Percentiles rank a stretch among this genome's conserved stretches.
Conservation (phyloP, 1,284 basidiomycete species). For the Trichosporon ovoides region DNA sequence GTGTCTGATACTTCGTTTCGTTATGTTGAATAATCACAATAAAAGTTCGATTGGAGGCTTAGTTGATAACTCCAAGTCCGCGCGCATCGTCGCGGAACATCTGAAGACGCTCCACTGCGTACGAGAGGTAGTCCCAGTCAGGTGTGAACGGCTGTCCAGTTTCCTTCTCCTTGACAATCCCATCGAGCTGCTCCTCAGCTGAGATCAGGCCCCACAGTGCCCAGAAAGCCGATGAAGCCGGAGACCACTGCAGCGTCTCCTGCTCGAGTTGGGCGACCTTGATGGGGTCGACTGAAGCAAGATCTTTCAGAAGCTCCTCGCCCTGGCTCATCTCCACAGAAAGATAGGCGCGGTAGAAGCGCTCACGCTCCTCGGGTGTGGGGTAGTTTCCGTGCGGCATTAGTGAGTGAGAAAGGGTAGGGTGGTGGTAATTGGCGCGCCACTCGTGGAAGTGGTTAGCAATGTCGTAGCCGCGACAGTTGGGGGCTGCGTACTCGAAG, state of each 20-base stretch:
- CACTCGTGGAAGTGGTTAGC: slow-evolving; percentile 96
- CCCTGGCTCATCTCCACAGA: slow-evolving; percentile 40
- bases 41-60: background rate
- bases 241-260: slow-evolving; percentile 77
- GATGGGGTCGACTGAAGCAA: slow-evolving; percentile 34
- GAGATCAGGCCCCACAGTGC: slow-evolving; percentile 87
- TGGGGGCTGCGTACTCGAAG: slow-evolving; percentile 88
- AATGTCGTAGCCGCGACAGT: slow-evolving; percentile 85
- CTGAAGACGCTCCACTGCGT: slow-evolving; percentile 44
- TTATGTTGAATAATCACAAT: background rate
- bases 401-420: slow-evolving; percentile 63
- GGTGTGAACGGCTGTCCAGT: slow-evolving; percentile 17
- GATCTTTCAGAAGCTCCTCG: slow-evolving; percentile 31
- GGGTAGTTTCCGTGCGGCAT: slow-evolving; percentile 68
- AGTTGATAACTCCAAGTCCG: slow-evolving; percentile 31
- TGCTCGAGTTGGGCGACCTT: slow-evolving; percentile 57
- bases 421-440: slow-evolving; percentile 78
- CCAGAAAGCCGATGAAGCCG: slow-evolving; percentile 84
- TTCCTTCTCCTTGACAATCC: slow-evolving; percentile 44
- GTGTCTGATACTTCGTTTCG: background rate
- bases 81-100: slow-evolving; percentile 46
- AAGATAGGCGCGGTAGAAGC: slow-evolving; percentile 80
- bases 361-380: slow-evolving; percentile 60
- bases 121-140: slow-evolving; percentile 49
- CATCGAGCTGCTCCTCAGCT: slow-evolving; percentile 71